A percentile compares a stretch with the other conserved stretches of the same genome.
These are phyloP conservation scores for Russula virescens DNA, from an alignment of 768 basidiomycete genomes.

Conservation along the genomic window DNA sequence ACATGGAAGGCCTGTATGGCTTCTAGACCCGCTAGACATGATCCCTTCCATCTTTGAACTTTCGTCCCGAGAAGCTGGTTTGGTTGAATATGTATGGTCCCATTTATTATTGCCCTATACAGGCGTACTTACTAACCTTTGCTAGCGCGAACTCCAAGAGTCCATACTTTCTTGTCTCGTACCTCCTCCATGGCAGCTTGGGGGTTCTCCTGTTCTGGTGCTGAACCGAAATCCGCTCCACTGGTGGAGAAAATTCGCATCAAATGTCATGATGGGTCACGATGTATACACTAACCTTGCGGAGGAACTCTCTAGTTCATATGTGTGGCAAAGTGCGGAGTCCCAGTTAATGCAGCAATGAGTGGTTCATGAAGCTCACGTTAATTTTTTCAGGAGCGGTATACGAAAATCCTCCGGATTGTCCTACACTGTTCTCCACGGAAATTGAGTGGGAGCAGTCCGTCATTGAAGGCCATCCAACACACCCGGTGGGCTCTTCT, in stretches of 20 bases:
- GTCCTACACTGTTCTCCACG: constrained; percentile 38
- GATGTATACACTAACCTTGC: constrained; percentile 33
- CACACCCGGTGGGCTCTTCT: constrained; percentile 43
- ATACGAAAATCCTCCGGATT: constrained; percentile 38
- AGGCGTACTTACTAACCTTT: neutral
- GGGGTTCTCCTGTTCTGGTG: constrained; percentile 26
- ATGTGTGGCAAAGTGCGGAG: constrained; percentile 40
- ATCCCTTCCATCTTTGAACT: constrained; percentile 39
- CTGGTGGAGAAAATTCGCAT: constrained; percentile 42
- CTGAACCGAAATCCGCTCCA: constrained; percentile 33
- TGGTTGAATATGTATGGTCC: constrained; percentile 1
- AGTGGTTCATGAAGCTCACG: neutral
- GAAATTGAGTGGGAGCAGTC: constrained; percentile 55
- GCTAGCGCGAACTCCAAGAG: constrained; percentile 28
- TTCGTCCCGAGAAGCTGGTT: constrained; percentile 12
- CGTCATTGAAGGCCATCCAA: constrained; percentile 53
- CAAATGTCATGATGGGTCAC: constrained; percentile 33
- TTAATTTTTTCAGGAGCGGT: constrained; percentile 30
- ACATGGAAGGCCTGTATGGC: constrained; percentile 40
- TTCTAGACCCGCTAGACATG: constrained; percentile 58
- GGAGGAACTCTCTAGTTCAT: constrained; percentile 41
- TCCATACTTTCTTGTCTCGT: constrained; percentile 32
- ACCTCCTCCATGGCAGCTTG: constrained; percentile 39
- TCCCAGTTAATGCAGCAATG: neutral
- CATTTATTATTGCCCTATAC: neutral